These are phyloP conservation scores for Linnemannia elongata DNA, from an alignment of 192 early-diverging fungal genomes.

Conservation along the genomic window DNA sequence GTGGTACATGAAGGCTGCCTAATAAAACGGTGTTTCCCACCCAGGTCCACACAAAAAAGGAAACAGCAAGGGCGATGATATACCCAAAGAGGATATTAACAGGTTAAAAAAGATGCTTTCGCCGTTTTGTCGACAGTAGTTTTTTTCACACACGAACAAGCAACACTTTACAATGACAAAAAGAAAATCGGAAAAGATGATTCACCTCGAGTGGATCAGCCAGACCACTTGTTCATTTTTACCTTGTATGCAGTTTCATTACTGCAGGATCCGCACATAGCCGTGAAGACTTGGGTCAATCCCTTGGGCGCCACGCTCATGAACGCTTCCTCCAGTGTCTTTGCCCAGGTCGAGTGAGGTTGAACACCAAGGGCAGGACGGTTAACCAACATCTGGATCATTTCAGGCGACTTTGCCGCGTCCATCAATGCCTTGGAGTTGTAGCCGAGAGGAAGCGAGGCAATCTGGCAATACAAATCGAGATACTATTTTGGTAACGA, in stretches of 20 bases:
- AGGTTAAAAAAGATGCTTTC: conserved; percentile 1
- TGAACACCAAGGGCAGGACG: conserved; percentile 76
- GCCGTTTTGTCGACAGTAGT: background rate
- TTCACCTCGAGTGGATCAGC: background rate
- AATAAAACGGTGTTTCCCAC: background rate
- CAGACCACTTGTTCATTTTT: background rate
- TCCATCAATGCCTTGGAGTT: conserved; percentile 72
- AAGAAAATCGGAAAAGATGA: background rate
- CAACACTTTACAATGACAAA: background rate
- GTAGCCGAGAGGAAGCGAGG: conserved; percentile 82
- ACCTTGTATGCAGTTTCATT: conserved; percentile 82
- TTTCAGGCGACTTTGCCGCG: conserved; percentile 65
- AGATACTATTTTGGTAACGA: conserved; percentile 46
- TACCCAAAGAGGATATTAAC: background rate
- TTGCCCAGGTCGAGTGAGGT: conserved; percentile 73
- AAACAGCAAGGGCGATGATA: background rate
- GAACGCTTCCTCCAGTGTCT: conserved; percentile 70
- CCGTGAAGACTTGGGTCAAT: conserved; percentile 78
- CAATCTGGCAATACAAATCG: conserved; percentile 81
- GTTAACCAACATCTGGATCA: conserved; percentile 76
- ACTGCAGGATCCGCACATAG: conserved; percentile 80
- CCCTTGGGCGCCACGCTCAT: conserved; percentile 77
- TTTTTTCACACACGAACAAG: background rate
- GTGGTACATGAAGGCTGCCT: conserved; percentile 78
- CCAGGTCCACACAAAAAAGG: background rate